A percentile compares a stretch with the other conserved stretches of the same genome.
Evolutionary conservation across 768 basidiomycete species (phyloP).

Genomic region (Asterophora parasitica): DNA sequence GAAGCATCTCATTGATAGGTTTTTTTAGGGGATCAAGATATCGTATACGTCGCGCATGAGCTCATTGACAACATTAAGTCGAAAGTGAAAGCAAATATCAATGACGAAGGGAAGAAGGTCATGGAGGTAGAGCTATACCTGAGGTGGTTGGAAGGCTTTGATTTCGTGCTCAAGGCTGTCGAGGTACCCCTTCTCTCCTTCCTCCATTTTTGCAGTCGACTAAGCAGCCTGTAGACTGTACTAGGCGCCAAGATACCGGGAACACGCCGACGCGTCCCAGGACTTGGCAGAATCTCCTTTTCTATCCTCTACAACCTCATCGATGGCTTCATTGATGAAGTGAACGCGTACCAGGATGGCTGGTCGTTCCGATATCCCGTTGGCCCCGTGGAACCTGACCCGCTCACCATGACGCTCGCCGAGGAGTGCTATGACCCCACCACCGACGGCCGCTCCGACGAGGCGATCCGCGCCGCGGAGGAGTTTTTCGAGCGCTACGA

Average conservation of each 20-base stretch:
- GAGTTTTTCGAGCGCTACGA: constrained; percentile 31
- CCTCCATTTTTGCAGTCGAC: not conserved
- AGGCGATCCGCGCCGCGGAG: constrained; percentile 33
- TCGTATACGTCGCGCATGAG: constrained; percentile 23
- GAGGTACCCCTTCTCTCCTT: constrained; percentile 21
- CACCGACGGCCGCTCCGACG: constrained; percentile 35
- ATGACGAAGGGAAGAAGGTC: constrained; percentile 23
- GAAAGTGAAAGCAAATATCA: constrained; percentile 26
- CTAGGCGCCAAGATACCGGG: constrained; percentile 25
- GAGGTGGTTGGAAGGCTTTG: constrained; percentile 39
- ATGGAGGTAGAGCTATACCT: constrained; percentile 41
- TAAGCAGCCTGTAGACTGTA: constrained; percentile 24
- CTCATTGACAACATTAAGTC: constrained; percentile 30
- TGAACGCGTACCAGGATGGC: constrained; percentile 21
- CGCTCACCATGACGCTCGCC: constrained; percentile 37
- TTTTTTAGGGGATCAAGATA: constrained; percentile 16
- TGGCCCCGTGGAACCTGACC: constrained; percentile 24
- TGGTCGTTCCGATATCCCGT: constrained; percentile 28
- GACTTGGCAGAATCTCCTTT: constrained; percentile 36
- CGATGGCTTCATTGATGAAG: too few relatives aligned
- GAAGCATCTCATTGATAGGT: not conserved
- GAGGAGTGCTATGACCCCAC: constrained; percentile 40
- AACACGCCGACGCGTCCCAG: constrained; percentile 31
- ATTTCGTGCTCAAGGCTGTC: constrained; percentile 42
- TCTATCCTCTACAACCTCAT: constrained; percentile 34